phyloP scores from a whole-genome alignment of 2,329 filamentous ascomycete species.

The Monilinia fructigena region DNA sequence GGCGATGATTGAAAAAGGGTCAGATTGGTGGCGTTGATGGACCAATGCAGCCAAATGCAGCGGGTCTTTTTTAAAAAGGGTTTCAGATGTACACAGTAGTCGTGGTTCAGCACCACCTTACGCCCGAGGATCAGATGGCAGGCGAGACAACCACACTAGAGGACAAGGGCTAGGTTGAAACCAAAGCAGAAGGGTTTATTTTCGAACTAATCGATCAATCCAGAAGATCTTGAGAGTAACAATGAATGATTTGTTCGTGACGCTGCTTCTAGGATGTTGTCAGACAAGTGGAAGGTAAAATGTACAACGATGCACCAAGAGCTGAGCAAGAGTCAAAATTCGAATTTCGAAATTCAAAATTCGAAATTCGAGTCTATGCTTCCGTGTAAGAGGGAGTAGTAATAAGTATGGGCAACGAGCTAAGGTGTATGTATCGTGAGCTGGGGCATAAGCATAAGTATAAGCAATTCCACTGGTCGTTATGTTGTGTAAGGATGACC shows the following conservation, averaged over 20 bases:
- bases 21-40: constrained; percentile 22
- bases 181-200: constrained; percentile 12
- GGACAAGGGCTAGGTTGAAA: constrained; percentile 19
- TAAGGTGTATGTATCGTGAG: background rate
- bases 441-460: constrained; percentile 20
- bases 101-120: constrained; percentile 7
- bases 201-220: constrained; percentile 1
- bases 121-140: constrained; percentile 23
- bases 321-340: background rate
- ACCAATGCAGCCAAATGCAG: constrained; percentile 17
- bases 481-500: constrained; percentile 16
- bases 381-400: background rate
- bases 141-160: constrained; percentile 17
- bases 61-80: constrained; percentile 10
- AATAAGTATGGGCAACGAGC: constrained; percentile 15
- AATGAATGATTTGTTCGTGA: constrained; percentile 15
- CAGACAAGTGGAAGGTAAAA: background rate
- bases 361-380: constrained; percentile 18
- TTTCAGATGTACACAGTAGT: constrained; percentile 20
- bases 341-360: background rate
- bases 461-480: constrained; percentile 19
- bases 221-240: constrained; percentile 8
- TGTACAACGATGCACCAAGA: constrained; percentile 14
- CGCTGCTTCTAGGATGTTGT: constrained; percentile 13
- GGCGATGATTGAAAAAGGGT: constrained; percentile 17